Evolutionary conservation across 768 basidiomycete species (phyloP).

Genomic region (Leccinellum albellum): DNA sequence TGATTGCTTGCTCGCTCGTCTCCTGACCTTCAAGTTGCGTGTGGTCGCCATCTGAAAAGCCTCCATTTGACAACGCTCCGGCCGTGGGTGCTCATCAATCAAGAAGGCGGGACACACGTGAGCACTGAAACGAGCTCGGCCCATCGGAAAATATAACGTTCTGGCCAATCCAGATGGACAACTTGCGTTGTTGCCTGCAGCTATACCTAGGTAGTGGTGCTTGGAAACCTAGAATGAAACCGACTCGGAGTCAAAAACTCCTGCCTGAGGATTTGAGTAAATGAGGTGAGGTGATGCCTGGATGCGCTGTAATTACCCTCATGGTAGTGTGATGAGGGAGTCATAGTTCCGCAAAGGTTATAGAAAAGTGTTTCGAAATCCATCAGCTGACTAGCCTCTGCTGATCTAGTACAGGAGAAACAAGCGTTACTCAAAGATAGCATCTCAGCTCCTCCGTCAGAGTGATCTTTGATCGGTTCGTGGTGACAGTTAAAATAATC

Average conservation of each 20-base stretch:
- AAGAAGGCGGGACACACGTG: background rate
- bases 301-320: background rate
- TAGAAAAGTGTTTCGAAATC: background rate
- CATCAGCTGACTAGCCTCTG: background rate
- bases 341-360: background rate
- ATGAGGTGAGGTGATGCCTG: background rate
- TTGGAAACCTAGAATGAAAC: background rate
- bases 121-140: background rate
- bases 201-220: background rate
- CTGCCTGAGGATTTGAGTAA: background rate
- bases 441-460: background rate
- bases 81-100: background rate
- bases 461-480: background rate
- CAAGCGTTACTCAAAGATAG: background rate
- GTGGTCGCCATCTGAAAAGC: background rate
- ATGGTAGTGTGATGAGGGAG: background rate
- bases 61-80: background rate
- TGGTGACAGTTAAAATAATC: background rate
- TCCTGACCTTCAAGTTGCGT: background rate
- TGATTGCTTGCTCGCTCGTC: background rate
- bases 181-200: no score
- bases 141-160: background rate
- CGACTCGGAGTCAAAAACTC: background rate
- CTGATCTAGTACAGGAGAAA: background rate
- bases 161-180: no score